Base-by-base conservation (phyloP, 305 asterid species). In the Caryopteris hybrid region DNA sequence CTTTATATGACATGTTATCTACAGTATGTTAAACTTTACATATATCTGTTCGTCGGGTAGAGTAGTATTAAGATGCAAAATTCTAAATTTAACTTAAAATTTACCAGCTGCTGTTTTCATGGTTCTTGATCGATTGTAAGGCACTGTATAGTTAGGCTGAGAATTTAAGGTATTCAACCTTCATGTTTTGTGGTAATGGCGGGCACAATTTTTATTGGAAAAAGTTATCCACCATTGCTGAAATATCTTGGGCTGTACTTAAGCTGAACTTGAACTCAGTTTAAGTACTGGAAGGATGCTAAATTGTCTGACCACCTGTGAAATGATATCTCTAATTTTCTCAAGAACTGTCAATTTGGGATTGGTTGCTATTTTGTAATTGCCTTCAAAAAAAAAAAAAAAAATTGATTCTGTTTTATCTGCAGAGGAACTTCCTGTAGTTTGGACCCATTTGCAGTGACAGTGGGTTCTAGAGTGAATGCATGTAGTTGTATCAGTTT, bases 391-490 rank as follows among this genome's bases (percentile, higher is more conserved):
- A 29, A 48, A n/a, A n/a, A n/a, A n/a, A n/a, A n/a, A n/a, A n/a
- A n/a, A n/a, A n/a, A n/a, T n/a, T n/a, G n/a, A n/a, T n/a, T n/a
- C n/a, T n/a, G n/a, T n/a, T n/a, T n/a, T n/a, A n/a, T n/a, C n/a
- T 42, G 64, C 66, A 68, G 76, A 31, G 46, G 23, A 48, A 20
- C 31, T 48, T 60, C 48, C 33, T 64, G 68, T 50, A 53, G 59
- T 47, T 70, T 71, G 71, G 41, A n/a, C 45, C 43, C 17, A 12
- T 12, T 62, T 54, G 46, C 69, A 22, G 67, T 52, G 71, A 34
- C 55, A 46, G 34, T 43, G 72, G 73, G 11, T 51, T 59, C 69
- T 43, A 66, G 74, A 57, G 75, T 63, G 69, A 55, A 68, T 71
- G 66, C 39, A 72, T 46, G 64, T 66, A 45, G 45, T 65, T 63